phyloP scores from a whole-genome alignment of 106 monocot genomes.

The Allium fistulosum region DNA sequence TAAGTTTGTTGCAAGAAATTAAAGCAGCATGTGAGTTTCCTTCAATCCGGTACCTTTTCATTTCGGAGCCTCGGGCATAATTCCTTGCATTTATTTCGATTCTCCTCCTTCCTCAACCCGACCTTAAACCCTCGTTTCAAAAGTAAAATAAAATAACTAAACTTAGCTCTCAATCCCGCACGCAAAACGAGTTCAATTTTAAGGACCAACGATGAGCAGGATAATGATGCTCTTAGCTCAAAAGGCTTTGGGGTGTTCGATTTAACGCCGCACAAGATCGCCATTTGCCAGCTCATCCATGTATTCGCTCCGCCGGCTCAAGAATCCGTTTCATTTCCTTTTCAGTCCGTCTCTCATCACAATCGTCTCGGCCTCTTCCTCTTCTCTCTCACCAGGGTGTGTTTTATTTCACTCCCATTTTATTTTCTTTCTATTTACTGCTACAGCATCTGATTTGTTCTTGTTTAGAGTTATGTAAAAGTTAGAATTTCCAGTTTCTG shows the following conservation, averaged over 20 bases:
- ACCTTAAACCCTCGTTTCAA: too few relatives aligned
- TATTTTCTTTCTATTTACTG: not conserved
- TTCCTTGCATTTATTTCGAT: too few relatives aligned
- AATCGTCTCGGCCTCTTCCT: slow-evolving; percentile 95
- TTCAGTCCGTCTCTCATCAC: slow-evolving; percentile 54
- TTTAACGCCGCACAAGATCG: slow-evolving; percentile 78
- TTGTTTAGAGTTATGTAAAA: too few relatives aligned
- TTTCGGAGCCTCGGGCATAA: too few relatives aligned
- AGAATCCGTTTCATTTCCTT: slow-evolving; percentile 46
- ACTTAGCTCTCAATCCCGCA: too few relatives aligned
- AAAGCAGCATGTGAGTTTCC: too few relatives aligned
- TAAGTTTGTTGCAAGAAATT: too few relatives aligned
- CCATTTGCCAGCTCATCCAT: slow-evolving; percentile 86
- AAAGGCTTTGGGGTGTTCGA: slow-evolving; percentile 5
- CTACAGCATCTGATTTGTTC: not conserved
- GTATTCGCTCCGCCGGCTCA: slow-evolving; percentile 72
- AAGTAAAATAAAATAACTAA: too few relatives aligned
- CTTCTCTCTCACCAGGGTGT: slow-evolving; percentile 74
- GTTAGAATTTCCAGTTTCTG: too few relatives aligned
- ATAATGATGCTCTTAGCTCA: not conserved
- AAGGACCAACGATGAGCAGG: slow-evolving; percentile 4
- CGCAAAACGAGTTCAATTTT: too few relatives aligned
- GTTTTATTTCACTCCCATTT: not conserved
- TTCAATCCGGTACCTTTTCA: too few relatives aligned
- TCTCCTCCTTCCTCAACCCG: too few relatives aligned